phyloP scores from a whole-genome alignment of 352 stramenopile species.

The Globisporangium camurandrum region DNA sequence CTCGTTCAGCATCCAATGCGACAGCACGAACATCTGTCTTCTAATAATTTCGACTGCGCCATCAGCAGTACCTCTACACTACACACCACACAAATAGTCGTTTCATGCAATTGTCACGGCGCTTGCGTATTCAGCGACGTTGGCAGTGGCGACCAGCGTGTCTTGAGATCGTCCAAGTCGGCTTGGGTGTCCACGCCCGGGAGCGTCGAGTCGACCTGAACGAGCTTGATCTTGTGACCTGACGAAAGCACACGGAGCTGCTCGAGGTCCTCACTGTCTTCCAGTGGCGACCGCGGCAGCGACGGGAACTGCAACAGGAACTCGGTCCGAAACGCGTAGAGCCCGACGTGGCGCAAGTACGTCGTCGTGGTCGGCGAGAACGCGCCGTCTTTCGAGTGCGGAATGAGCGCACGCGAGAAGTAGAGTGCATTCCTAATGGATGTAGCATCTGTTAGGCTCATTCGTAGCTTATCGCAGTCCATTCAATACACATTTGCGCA shows the following conservation, averaged over 20 bases:
- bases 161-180: slow-evolving; percentile 49
- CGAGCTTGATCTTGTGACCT: slow-evolving; percentile 63
- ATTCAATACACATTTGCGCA: neutral
- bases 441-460: no score
- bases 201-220: slow-evolving; percentile 49
- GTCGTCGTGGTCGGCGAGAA: slow-evolving; percentile 38
- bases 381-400: slow-evolving; percentile 53
- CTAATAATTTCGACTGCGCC: no score
- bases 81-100: no score
- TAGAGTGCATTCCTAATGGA: slow-evolving; percentile 64
- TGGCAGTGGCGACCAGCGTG: slow-evolving; percentile 11
- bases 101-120: no score
- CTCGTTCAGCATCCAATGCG: no score
- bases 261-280: slow-evolving; percentile 72
- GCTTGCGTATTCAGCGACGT: neutral
- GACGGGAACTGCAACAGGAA: slow-evolving; percentile 67
- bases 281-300: slow-evolving; percentile 41
- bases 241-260: slow-evolving; percentile 78
- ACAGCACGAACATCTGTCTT: no score
- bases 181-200: slow-evolving; percentile 64
- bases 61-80: no score
- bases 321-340: slow-evolving; percentile 75
- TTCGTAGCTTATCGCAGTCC: neutral
- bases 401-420: slow-evolving; percentile 78
- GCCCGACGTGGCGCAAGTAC: slow-evolving; percentile 69